A percentile compares a stretch with the other conserved stretches of the same genome.
Conservation (phyloP, 1,284 basidiomycete genomes). For the Trichosporon ovoides region DNA sequence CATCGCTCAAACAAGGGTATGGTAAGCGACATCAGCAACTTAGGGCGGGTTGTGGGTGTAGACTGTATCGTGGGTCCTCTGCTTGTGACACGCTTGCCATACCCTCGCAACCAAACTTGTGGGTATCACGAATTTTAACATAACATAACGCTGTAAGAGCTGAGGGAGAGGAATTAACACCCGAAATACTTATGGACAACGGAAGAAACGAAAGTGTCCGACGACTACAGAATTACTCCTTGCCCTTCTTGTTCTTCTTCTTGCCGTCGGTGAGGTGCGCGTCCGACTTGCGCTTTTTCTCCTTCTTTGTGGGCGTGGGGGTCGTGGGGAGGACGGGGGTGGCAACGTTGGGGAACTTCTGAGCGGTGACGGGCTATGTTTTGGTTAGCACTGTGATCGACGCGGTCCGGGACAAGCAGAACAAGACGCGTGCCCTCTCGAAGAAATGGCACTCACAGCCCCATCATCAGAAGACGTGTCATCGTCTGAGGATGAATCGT, state of each 20-base stretch:
- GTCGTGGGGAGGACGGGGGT: constrained; percentile 18
- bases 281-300: constrained; percentile 22
- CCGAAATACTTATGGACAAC: background rate
- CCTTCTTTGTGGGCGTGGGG: constrained; percentile 25
- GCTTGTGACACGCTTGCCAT: too few species aligned
- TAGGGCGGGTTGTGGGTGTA: too few species aligned
- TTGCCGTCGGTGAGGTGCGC: background rate
- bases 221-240: too few species aligned
- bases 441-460: background rate
- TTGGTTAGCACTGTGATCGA: background rate
- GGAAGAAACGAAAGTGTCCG: background rate
- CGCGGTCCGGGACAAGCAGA: background rate
- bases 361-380: background rate
- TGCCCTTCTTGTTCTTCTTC: constrained; percentile 13
- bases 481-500: constrained; percentile 19
- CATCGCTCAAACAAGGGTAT: too few species aligned
- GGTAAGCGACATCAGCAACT: too few species aligned
- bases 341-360: constrained; percentile 16
- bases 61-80: too few species aligned
- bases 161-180: background rate
- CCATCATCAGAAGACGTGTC: constrained; percentile 5
- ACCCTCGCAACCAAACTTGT: too few species aligned
- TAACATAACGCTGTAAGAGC: background rate
- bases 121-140: too few species aligned
- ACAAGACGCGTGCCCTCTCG: background rate